A percentile compares a stretch with the other conserved stretches of the same genome.
phyloP scores from a whole-genome alignment of 1,139 yeast species.

The Candida tetrigidarum region DNA sequence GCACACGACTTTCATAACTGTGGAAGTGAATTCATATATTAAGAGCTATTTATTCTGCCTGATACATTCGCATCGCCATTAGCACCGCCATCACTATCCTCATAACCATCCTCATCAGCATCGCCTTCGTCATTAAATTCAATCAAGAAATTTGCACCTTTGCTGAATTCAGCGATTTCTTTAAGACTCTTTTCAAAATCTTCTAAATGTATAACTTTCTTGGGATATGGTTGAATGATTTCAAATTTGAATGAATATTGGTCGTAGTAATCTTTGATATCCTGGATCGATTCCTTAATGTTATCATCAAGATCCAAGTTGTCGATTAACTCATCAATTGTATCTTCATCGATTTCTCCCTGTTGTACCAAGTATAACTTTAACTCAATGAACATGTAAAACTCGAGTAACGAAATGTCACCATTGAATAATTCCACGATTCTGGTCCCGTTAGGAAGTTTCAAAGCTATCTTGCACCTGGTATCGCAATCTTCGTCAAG shows the following conservation, averaged over 20 bases:
- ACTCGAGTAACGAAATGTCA: constrained; percentile 53
- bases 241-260: constrained; percentile 40
- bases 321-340: constrained; percentile 16
- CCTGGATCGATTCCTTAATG: constrained; percentile 13
- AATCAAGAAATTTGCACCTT: constrained; percentile 46
- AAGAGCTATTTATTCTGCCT: background rate
- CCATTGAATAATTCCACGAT: constrained; percentile 58
- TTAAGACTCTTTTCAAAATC: constrained; percentile 20
- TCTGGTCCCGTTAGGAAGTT: constrained; percentile 62
- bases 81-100: constrained; percentile 15
- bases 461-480: constrained; percentile 36
- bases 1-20: too few relatives aligned
- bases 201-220: constrained; percentile 29
- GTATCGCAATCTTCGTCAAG: constrained; percentile 14
- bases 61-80: too few relatives aligned
- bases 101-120: constrained; percentile 18
- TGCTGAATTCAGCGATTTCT: constrained; percentile 30
- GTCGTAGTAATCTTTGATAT: constrained; percentile 25
- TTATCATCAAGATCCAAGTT: constrained; percentile 16
- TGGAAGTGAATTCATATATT: too few relatives aligned
- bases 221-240: constrained; percentile 49
- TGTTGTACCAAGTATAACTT: constrained; percentile 27
- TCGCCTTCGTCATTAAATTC: constrained; percentile 33
- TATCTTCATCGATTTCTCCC: constrained; percentile 17
- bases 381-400: constrained; percentile 68